Evolutionary conservation across 1,139 yeast species (phyloP).

Genomic region (Debaryomyces nepalensis): DNA sequence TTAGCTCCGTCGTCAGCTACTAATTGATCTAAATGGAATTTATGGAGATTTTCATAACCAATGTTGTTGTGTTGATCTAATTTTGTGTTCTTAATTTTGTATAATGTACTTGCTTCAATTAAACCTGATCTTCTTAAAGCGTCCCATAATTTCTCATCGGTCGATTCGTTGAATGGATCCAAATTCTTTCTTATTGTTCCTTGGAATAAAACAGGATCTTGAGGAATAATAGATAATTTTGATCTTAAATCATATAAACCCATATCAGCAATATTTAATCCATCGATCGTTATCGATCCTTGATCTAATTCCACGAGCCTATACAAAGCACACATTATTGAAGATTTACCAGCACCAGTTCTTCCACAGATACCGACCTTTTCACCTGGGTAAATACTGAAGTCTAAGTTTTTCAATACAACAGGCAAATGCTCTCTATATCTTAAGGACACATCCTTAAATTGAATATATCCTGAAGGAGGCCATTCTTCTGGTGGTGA

Average conservation of each 20-base stretch:
- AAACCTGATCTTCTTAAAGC: slow-evolving; percentile 51
- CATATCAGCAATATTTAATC: slow-evolving; percentile 67
- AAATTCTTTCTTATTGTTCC: slow-evolving; percentile 47
- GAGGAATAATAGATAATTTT: slow-evolving; percentile 48
- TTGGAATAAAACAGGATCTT: slow-evolving; percentile 48
- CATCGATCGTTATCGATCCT: slow-evolving; percentile 82
- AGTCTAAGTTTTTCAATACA: slow-evolving; percentile 82
- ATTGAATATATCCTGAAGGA: slow-evolving; percentile 73
- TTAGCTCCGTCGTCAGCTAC: slow-evolving; percentile 61
- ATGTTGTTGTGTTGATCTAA: slow-evolving; percentile 20
- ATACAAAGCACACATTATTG: slow-evolving; percentile 91
- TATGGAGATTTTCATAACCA: slow-evolving; percentile 36
- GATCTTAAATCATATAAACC: slow-evolving; percentile 40
- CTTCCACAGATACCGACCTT: slow-evolving; percentile 96
- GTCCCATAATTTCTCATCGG: slow-evolving; percentile 49
- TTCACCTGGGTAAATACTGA: slow-evolving; percentile 73
- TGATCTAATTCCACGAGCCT: slow-evolving; percentile 86
- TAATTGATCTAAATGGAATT: slow-evolving; percentile 54
- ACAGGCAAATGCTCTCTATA: slow-evolving; percentile 88
- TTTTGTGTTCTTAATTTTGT: slow-evolving; percentile 23
- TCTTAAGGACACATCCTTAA: slow-evolving; percentile 73
- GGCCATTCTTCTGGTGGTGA: slow-evolving; percentile 88
- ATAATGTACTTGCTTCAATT: slow-evolving; percentile 33
- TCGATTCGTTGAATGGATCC: slow-evolving; percentile 44
- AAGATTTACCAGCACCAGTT: slow-evolving; percentile 98